Conservation (phyloP, 495 filamentous ascomycete genomes). For the Daldinia concentrica region DNA sequence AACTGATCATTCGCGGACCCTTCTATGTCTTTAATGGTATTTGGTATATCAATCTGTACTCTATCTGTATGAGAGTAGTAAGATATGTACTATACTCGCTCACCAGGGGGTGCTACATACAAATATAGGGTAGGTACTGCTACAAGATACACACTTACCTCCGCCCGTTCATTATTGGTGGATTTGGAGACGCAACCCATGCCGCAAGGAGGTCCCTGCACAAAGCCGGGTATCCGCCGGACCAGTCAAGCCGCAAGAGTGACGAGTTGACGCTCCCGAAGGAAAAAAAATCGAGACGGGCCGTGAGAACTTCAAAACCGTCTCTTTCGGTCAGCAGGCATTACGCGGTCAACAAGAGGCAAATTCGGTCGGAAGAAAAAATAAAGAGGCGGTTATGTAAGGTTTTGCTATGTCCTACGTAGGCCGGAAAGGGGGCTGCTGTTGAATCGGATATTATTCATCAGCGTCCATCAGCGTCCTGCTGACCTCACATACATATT, state of each 20-base stretch:
- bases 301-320: conserved; percentile 42
- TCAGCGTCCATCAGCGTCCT: conserved; percentile 21
- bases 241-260: conserved; percentile 34
- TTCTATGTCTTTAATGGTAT: conserved; percentile 1
- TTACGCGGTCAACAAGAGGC: conserved; percentile 8
- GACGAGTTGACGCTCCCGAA: conserved; percentile 24
- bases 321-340: conserved; percentile 30
- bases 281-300: conserved; percentile 29
- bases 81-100: conserved; percentile 19
- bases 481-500: conserved; percentile 32
- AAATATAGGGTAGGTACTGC: conserved; percentile 10
- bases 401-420: neutral
- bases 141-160: conserved; percentile 6
- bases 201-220: conserved; percentile 35
- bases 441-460: conserved; percentile 18
- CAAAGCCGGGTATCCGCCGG: conserved; percentile 37
- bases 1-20: conserved; percentile 21
- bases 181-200: conserved; percentile 7
- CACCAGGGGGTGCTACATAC: conserved; percentile 12
- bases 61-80: conserved; percentile 8
- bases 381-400: neutral
- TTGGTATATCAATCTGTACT: conserved; percentile 10
- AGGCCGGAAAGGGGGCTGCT: conserved; percentile 5
- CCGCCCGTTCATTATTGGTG: conserved; percentile 22
- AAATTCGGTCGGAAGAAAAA: neutral